Percentiles rank a stretch among this genome's conserved stretches.
Conservation (phyloP, 176 grass and related monocot species). For the Hordeum marinum region DNA sequence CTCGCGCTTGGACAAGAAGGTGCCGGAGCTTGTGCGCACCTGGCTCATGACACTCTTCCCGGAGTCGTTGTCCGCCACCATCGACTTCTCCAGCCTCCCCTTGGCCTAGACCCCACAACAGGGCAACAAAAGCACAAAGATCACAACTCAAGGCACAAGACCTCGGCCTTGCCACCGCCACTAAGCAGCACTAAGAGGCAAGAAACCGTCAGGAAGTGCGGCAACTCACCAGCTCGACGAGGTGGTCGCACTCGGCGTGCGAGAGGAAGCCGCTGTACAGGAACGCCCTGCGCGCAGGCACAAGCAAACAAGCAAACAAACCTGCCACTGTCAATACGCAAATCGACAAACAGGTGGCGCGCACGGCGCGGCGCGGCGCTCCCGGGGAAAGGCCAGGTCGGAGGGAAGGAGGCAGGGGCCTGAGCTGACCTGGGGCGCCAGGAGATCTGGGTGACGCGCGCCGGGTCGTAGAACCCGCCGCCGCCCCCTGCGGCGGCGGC, state of each 20-base stretch:
- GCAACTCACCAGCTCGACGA: slow-evolving; percentile 49
- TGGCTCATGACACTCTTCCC: slow-evolving; percentile 55
- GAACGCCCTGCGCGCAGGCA: slow-evolving; percentile 43
- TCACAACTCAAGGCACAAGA: neutral
- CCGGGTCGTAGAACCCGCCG: slow-evolving; percentile 43
- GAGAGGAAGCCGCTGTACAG: slow-evolving; percentile 66
- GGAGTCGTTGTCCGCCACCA: slow-evolving; percentile 60
- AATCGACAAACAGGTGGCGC: neutral
- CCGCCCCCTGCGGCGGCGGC: neutral
- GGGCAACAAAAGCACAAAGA: neutral
- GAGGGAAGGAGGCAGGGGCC: neutral
- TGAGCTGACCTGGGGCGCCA: slow-evolving; percentile 51
- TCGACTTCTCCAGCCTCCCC: slow-evolving; percentile 51
- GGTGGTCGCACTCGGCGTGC: slow-evolving; percentile 56
- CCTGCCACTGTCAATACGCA: neutral
- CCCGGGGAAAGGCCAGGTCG: neutral
- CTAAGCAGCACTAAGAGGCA: neutral
- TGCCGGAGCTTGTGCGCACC: slow-evolving; percentile 73
- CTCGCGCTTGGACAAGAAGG: slow-evolving; percentile 56
- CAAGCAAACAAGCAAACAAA: neutral
- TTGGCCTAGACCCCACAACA: slow-evolving; percentile 39
- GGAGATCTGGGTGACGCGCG: slow-evolving; percentile 47
- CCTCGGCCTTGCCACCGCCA: neutral
- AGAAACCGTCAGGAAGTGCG: neutral
- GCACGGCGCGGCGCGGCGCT: neutral